A percentile compares a stretch with the other conserved stretches of the same genome.
These are phyloP conservation scores for Fusarium brachygibbosum DNA, from an alignment of 2,329 filamentous ascomycete species.

Conservation along the genomic window DNA sequence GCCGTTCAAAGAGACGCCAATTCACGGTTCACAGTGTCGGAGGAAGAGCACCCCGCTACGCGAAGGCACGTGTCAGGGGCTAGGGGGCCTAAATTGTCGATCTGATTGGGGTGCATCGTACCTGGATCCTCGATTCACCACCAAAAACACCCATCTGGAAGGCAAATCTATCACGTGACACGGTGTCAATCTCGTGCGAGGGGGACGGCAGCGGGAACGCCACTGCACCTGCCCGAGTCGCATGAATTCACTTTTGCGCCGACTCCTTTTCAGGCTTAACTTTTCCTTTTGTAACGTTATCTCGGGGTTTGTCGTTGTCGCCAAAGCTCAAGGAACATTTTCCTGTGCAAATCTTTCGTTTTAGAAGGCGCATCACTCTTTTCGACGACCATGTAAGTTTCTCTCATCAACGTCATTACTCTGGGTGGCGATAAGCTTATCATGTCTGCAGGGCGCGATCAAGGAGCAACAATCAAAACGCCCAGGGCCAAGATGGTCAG, in stretches of 20 bases:
- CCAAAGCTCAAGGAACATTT: slow-evolving; percentile 4
- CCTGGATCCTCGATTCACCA: slow-evolving; percentile 26
- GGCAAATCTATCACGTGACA: slow-evolving; percentile 51
- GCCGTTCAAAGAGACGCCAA: slow-evolving; percentile 32
- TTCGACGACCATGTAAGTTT: slow-evolving; percentile 31
- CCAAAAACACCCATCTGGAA: slow-evolving; percentile 5
- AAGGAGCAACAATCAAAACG: slow-evolving; percentile 35
- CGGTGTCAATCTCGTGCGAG: slow-evolving; percentile 51
- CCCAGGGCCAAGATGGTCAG: slow-evolving; percentile 19
- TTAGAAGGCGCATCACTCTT: not conserved
- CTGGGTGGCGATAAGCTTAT: slow-evolving; percentile 29
- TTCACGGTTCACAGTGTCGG: slow-evolving; percentile 51
- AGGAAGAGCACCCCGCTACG: slow-evolving; percentile 48
- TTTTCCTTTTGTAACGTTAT: slow-evolving; percentile 15
- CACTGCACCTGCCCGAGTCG: slow-evolving; percentile 35
- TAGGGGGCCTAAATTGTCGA: slow-evolving; percentile 28
- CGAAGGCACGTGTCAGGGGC: slow-evolving; percentile 51
- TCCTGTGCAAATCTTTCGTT: not conserved
- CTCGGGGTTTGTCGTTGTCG: slow-evolving; percentile 15
- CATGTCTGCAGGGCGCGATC: slow-evolving; percentile 41
- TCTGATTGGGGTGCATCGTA: slow-evolving; percentile 38
- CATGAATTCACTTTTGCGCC: slow-evolving; percentile 39
- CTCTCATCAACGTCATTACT: not conserved
- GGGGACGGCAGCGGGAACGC: slow-evolving; percentile 32
- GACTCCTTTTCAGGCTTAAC: slow-evolving; percentile 23